Evolutionary conservation across 768 basidiomycete genomes (phyloP), one percentile per base, ranked within the genome.

Genomic region (Hygrophorus pudorinus): DNA sequence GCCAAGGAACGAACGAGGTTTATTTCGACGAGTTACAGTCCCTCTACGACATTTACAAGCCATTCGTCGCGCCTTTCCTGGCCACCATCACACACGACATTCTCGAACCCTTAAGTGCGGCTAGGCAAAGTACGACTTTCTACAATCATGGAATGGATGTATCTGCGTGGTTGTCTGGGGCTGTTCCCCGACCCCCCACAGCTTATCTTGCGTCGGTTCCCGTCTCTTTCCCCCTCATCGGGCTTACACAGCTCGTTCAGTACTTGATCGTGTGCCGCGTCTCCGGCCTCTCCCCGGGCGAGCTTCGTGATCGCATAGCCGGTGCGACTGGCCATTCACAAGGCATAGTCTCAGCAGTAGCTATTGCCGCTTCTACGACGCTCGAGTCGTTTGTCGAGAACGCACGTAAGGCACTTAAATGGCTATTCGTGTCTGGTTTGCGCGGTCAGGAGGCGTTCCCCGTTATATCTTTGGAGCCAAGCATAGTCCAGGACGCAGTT

Each of bases 261-360:
- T 99, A 96, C 61, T 72, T 96, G 49, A 70, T 85, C 37, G 75
- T 82, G 5, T 85, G 84, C 59, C 81, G 79, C 42, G 80, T 88
- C 44, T 69, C 80, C 16, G 77, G 79, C 45, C 64, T 89, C 34
- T 79, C 78, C 6, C 91, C 91, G 0, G 87, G 81, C 7, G 78
- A 93, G 56, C 73, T 96, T 59, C 79, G 86, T 31, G 64, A 71
- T 37, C 75, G 75, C 37, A 73, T 98, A 44, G 70, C 77, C 8
- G 94, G 94, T 28, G 79, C 92, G 2, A 98, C 96, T 12, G 96
- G 96, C 27, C 96, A 99, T 65, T 97, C 93, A 2, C 94, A 98
- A 63, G 96, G 96, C 52, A 79, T 99, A 53, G 81, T 96, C 38
- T 89, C 93, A 10, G 96, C 96, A n/a, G 76, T 93, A 42, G 81